These are phyloP conservation scores for Trichosporon ovoides DNA, from an alignment of 1,284 basidiomycete species.

Conservation along the genomic window DNA sequence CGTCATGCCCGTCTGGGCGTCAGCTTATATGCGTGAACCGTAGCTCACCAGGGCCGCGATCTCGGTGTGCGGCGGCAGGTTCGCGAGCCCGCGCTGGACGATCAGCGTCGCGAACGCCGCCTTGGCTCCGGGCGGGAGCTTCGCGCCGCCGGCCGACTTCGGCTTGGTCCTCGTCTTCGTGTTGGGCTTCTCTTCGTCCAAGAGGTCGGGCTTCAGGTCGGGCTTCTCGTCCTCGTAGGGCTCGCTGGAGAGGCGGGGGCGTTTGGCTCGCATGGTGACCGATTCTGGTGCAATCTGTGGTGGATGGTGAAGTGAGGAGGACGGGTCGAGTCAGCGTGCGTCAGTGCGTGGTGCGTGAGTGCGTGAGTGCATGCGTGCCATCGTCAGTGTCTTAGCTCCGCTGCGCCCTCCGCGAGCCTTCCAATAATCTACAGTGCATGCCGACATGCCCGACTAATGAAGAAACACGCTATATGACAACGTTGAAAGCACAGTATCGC, in stretches of 20 bases:
- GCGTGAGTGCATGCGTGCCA: neutral
- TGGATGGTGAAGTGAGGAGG: neutral
- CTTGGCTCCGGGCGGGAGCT: neutral
- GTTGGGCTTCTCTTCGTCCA: neutral
- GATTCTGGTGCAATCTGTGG: neutral
- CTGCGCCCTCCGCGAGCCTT: conserved; percentile 1
- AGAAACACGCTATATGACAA: neutral
- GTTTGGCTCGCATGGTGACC: too few relatives aligned
- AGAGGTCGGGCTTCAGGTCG: neutral
- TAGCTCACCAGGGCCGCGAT: neutral
- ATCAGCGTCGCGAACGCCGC: neutral
- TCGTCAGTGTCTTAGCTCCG: neutral
- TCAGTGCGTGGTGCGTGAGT: neutral
- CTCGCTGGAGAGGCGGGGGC: neutral
- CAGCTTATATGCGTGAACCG: neutral
- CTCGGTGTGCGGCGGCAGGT: neutral
- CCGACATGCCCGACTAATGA: neutral
- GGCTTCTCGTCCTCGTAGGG: neutral
- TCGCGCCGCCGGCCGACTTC: neutral
- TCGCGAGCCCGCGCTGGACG: neutral
- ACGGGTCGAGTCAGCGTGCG: neutral
- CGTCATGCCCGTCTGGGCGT: conserved; percentile 1
- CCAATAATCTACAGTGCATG: neutral
- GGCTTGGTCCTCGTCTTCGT: neutral
- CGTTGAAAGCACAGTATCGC: neutral